Evolutionary conservation across 768 basidiomycete genomes (phyloP).

Genomic region (Leccinum uliginosum): DNA sequence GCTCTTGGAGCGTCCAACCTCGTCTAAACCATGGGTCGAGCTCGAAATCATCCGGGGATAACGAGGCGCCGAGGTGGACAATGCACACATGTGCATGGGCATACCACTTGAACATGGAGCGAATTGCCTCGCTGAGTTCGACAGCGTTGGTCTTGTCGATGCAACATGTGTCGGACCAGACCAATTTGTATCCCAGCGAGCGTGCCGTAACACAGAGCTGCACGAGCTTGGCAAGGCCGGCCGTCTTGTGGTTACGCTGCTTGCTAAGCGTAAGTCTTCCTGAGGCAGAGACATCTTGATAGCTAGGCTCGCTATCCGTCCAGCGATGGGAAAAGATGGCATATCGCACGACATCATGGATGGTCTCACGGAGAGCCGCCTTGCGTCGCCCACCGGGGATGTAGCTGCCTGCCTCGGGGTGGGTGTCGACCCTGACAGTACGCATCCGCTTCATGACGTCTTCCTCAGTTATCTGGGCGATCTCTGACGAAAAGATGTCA

Average conservation of each 20-base stretch:
- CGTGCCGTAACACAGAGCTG: constrained; percentile 21
- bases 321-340: constrained; percentile 27
- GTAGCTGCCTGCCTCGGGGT: constrained; percentile 16
- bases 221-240: constrained; percentile 15
- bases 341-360: constrained; percentile 19
- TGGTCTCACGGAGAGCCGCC: constrained; percentile 14
- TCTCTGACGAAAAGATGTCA: constrained; percentile 14
- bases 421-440: neutral
- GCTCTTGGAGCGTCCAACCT: constrained; percentile 25
- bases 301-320: constrained; percentile 19
- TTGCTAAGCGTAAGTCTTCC: neutral
- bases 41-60: constrained; percentile 10
- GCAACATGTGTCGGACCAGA: constrained; percentile 31
- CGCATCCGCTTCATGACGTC: constrained; percentile 6
- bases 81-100: constrained; percentile 26
- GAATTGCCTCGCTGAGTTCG: constrained; percentile 29
- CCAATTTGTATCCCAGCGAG: constrained; percentile 13
- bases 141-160: constrained; percentile 22
- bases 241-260: neutral
- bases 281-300: constrained; percentile 12
- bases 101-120: constrained; percentile 32
- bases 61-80: constrained; percentile 19
- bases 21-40: constrained; percentile 25
- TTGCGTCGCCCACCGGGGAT: constrained; percentile 1
- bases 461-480: constrained; percentile 16